Base-by-base conservation (phyloP, 2,329 filamentous ascomycete genomes). In the Sarocladiaceae sp. region DNA sequence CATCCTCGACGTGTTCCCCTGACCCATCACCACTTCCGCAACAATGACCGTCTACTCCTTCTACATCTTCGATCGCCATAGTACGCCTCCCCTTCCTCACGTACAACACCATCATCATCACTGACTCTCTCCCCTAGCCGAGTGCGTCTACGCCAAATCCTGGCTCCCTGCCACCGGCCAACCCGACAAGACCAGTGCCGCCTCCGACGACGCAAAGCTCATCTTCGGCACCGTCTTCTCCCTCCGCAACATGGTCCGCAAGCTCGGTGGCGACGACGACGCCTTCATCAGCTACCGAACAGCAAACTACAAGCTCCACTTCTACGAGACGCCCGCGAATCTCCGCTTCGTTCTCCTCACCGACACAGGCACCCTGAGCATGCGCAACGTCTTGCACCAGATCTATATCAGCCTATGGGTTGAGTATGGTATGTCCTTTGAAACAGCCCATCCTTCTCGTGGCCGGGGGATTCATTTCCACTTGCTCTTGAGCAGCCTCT, bases 381-480 rank as follows among this genome's bases (percentile, higher is more conserved):
- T 98, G 80, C 80, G 90, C 34, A 88, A 94, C 55, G 91, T 95
- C 18, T 68, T 98, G 58, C 90, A 98, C 62, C 93, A 98, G 74
- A 96, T 98, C 50, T 98, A 96, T 65, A 94, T 96, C 47, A 97
- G 95, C 62, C 78, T 97, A 19, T 98, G 93, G 70, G 91, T 98
- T 15, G 93, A 98, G 69, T 98, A 93, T 58, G 84, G 85, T 88
- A 65, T 47, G 74, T 68, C 13, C 23, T 26, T 15, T 20, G n/a
- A n/a, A 29, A 29, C 26, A 29, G n/a, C n/a, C n/a, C n/a, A n/a
- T n/a, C n/a, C n/a, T n/a, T n/a, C n/a, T n/a, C n/a, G n/a, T 29
- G 26, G 27, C 13, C 15, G 20, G 16, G 41, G n/a, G n/a, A n/a
- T n/a, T n/a, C n/a, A n/a, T n/a, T n/a, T n/a, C n/a, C n/a, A n/a